These are phyloP conservation scores for Gigaspora rosea DNA, from an alignment of 192 early-diverging fungal species.

Conservation along the genomic window DNA sequence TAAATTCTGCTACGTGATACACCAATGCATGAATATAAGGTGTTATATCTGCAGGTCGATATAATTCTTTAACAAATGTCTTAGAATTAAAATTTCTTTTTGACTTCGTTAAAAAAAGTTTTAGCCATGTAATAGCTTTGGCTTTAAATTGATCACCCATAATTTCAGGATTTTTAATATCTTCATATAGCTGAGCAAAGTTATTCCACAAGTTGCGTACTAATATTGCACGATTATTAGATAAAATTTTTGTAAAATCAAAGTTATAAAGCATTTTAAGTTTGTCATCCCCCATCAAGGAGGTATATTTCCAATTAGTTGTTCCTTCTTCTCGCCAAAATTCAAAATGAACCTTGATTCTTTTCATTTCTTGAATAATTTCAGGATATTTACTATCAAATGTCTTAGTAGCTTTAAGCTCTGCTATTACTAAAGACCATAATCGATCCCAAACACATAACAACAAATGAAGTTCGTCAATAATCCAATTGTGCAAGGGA, in stretches of 20 bases:
- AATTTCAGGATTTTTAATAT: too few species aligned
- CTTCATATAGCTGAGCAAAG: background rate
- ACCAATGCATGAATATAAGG: background rate
- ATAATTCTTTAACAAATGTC: background rate
- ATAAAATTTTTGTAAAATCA: background rate
- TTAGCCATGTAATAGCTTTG: background rate
- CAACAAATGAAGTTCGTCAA: too few species aligned
- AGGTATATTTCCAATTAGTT: background rate
- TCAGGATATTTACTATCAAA: too few species aligned
- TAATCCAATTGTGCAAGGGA: too few species aligned
- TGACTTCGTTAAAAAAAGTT: background rate
- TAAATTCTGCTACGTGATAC: background rate
- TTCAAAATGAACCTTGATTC: too few species aligned
- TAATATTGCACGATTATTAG: background rate
- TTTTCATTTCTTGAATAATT: too few species aligned
- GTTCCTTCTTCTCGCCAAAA: background rate
- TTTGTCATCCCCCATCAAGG: background rate
- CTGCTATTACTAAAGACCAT: too few species aligned
- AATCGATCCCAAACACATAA: too few species aligned
- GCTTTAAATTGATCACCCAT: background rate
- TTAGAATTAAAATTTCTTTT: background rate
- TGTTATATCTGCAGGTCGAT: background rate
- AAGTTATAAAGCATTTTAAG: background rate
- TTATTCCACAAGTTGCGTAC: background rate
- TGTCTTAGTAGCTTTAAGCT: too few species aligned